phyloP scores from a whole-genome alignment of 208 protist species.

The Crithidia thermophila region DNA sequence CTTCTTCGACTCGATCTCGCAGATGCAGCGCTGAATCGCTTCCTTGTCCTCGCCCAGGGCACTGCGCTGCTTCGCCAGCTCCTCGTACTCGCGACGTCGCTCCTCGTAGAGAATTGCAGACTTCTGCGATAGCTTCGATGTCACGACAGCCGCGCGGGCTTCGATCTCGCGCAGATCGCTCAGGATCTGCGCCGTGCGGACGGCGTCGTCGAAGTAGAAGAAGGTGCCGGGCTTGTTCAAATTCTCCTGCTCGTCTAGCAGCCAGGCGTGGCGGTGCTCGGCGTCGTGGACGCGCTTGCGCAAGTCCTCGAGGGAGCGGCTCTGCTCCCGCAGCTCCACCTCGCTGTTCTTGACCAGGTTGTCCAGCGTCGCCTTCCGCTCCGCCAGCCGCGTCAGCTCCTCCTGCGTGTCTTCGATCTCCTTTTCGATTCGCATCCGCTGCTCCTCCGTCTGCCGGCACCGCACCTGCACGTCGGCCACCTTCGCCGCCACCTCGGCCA shows the following conservation, averaged over 20 bases:
- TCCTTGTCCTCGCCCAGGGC: conserved; percentile 96
- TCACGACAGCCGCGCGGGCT: conserved; percentile 68
- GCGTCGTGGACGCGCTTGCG: conserved; percentile 54
- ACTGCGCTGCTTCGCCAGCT: conserved; percentile 95
- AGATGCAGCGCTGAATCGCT: conserved; percentile 96
- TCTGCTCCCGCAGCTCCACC: conserved; percentile 67
- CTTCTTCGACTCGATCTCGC: conserved; percentile 98
- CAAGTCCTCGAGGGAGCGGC: conserved; percentile 57
- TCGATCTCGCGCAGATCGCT: conserved; percentile 79
- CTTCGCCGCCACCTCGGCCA: conserved; percentile 34
- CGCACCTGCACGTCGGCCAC: conserved; percentile 57
- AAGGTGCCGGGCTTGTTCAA: conserved; percentile 50
- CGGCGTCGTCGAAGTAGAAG: conserved; percentile 74
- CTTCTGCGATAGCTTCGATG: conserved; percentile 92
- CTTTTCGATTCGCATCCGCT: conserved; percentile 63
- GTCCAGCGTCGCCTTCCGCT: conserved; percentile 63
- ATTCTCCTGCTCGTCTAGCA: conserved; percentile 42
- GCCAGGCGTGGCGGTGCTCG: conserved; percentile 66
- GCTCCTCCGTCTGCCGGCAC: conserved; percentile 40
- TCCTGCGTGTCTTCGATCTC: conserved; percentile 84
- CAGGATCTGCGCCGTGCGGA: conserved; percentile 63
- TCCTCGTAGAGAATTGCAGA: conserved; percentile 95
- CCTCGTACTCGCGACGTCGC: conserved; percentile 96
- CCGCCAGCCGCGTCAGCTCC: conserved; percentile 64
- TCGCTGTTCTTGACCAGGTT: conserved; percentile 78